Percentiles rank a stretch among this genome's conserved stretches.
These are phyloP conservation scores for Phytophthora brassicae DNA, from an alignment of 352 stramenopile genomes.

Conservation along the genomic window DNA sequence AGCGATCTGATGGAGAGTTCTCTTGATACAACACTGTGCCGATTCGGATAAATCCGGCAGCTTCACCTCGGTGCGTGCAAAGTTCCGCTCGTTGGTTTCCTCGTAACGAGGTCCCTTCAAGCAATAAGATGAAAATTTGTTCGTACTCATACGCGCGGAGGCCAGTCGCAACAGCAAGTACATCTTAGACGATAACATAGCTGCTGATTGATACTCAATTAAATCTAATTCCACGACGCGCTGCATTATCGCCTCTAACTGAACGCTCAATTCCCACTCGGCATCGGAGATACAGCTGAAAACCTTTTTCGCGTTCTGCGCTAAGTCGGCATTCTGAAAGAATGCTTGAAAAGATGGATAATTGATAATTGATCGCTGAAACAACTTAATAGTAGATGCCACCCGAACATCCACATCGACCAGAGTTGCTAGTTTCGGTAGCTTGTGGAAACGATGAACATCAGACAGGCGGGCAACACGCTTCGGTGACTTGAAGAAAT, in stretches of 20 bases:
- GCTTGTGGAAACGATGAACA: constrained; percentile 1
- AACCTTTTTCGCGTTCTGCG: background rate
- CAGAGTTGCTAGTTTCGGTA: background rate
- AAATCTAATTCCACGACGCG: background rate
- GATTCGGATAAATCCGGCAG: background rate
- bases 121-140: background rate
- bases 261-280: background rate
- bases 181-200: background rate
- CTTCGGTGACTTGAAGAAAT: background rate
- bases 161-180: background rate
- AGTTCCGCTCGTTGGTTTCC: background rate
- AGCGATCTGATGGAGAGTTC: background rate
- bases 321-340: background rate
- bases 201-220: background rate
- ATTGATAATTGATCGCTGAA: background rate
- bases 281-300: background rate
- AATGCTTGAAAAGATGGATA: background rate
- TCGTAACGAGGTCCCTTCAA: background rate
- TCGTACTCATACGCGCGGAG: background rate
- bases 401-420: background rate
- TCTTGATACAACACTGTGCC: background rate
- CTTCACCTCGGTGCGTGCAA: background rate
- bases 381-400: background rate
- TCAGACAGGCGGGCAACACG: background rate
- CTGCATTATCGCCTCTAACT: background rate